Evolutionary conservation across 1,284 basidiomycete genomes (phyloP), one percentile per base, ranked within the genome.

Genomic region (Malassezia restricta): DNA sequence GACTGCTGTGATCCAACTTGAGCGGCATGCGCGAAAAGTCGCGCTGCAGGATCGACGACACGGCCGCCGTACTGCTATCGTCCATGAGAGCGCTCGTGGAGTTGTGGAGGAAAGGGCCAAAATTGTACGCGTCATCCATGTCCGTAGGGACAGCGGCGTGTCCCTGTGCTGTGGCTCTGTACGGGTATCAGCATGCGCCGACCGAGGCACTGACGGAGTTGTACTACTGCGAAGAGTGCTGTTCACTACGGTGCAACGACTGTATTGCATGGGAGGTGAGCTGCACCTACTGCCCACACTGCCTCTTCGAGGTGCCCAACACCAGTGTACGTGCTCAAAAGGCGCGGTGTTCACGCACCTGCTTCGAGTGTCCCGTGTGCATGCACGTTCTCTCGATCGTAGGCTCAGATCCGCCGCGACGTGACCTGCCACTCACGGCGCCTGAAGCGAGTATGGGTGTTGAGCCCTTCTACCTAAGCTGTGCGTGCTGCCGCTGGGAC

Each of bases 191-290:
- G 17, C 39, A 24, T 40, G 39, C 39, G 17, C 39, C 39, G 8
- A 40, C n/a, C 3, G 8, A n/a, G 17, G 80, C 84, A 2, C 79
- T 98, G 8, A 80, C 86, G 59, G 80, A 80, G 17, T 82, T 98
- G 14, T 94, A 89, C 76, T 98, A 96, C 74, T 99, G 94, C 75
- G 91, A 95, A 74, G 92, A 96, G 78, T 99, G 94, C 75, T 90
- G 96, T 73, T 83, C 85, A 1, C 81, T 98, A 39, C 78, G 90
- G 49, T 99, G 94, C 71, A 85, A 91, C 68, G 81, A 83, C 61
- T 98, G 94, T 66, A 86, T 94, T 7, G 81, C 83, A 5, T 77
- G 87, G 47, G 94, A 99, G 79, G 84, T 96, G 69, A 87, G 87
- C 68, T 87, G 86, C 48, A 96, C 95, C 75, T 96, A 87, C 73